Base-by-base conservation (phyloP, 352 stramenopile species). In the Pythium aquatile region DNA sequence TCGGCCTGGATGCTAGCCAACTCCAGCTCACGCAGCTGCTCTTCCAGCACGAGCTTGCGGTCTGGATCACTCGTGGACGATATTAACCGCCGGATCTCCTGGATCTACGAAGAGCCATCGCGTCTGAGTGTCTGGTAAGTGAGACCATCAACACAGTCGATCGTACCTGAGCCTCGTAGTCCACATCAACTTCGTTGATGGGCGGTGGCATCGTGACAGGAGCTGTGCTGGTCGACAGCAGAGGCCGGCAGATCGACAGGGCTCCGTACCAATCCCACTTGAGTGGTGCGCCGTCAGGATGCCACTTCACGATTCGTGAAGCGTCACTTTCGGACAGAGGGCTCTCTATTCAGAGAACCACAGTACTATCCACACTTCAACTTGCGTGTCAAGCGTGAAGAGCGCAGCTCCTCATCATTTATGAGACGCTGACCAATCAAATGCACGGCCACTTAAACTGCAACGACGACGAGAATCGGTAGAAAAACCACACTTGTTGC, bases 21-120 rank as follows among this genome's bases (percentile, higher is more conserved):
- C 37, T 93, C 84, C 29, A 93, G 70, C 46, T 85, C 79, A 2
- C 76, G 69, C 10, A 92, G 69, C 32, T 92, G 83, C 28, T 94
- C 83, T 55, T 91, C 85, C 9, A 94, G 69, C 9, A 73, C 66
- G 16, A 70, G 67, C 24, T 78, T 72, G 44, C 83, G 79, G 11
- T 90, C 81, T 2, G 66, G 61, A 59, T 92, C 85, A 8, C 75
- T 87, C 14, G 85, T 86, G 9, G 83, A 79, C 32, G 83, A 90
- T 65, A 94, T 84, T 24, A 94, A 66, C 13, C 83, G 81, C 55
- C 77, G 83, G 53, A 92, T 90, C 78, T 94, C 83, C 53, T 88
- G 73, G 59, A 91, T 89, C 85, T 91, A 58, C 28, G 13, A 53
- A 51, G 44, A 14, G 44, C 5, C 24, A 51, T 20, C 24, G 44